Evolutionary conservation across 805 yeast genomes (phyloP).

Genomic region (Spathaspora sp.): DNA sequence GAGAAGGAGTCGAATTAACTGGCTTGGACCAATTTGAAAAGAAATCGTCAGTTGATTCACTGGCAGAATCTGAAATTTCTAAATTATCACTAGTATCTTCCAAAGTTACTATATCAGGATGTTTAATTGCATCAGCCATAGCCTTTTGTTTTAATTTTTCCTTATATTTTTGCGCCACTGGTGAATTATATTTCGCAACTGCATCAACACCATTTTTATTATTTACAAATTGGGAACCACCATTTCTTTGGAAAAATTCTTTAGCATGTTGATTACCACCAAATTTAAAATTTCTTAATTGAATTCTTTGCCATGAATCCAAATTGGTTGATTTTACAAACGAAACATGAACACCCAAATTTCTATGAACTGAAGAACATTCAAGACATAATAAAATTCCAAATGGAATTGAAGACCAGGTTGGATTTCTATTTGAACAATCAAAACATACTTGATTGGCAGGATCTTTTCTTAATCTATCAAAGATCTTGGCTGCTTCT

Average conservation of each 20-base stretch:
- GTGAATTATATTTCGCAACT: constrained; percentile 73
- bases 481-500: constrained; percentile 64
- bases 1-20: constrained; percentile 49
- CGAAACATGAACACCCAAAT: constrained; percentile 92
- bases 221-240: constrained; percentile 68
- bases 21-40: constrained; percentile 91
- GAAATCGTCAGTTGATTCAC: constrained; percentile 68
- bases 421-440: constrained; percentile 90
- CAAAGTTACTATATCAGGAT: constrained; percentile 72
- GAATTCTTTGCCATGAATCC: constrained; percentile 92
- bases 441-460: constrained; percentile 90
- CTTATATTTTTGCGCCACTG: constrained; percentile 77
- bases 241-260: constrained; percentile 79
- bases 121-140: constrained; percentile 58
- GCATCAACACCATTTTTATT: constrained; percentile 51
- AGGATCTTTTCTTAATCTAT: constrained; percentile 56
- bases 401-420: constrained; percentile 98
- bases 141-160: constrained; percentile 73
- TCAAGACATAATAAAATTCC: constrained; percentile 91
- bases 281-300: constrained; percentile 84
- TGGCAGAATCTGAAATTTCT: constrained; percentile 21
- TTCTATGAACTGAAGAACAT: constrained; percentile 94
- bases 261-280: constrained; percentile 90
- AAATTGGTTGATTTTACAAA: constrained; percentile 89
- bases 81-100: constrained; percentile 40